Conservation (phyloP, 768 basidiomycete species). For the Trametes coccinea region DNA sequence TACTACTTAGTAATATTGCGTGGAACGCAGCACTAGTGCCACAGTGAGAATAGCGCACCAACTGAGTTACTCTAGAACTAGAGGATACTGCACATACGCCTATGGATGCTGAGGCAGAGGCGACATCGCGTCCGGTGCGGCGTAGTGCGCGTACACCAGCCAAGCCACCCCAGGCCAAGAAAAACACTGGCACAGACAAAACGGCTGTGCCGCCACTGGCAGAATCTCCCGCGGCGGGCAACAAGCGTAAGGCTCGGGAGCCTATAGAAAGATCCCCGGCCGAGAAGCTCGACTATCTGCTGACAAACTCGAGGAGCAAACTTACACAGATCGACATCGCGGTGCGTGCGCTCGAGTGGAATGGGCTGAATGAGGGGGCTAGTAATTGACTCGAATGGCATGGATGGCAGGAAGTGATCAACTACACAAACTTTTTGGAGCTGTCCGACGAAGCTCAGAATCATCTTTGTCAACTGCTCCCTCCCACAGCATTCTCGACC, state of each 20-base stretch:
- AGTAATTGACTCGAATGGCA: not conserved
- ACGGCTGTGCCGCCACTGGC: not conserved
- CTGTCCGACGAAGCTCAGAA: slow-evolving; percentile 31
- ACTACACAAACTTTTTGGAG: slow-evolving; percentile 26
- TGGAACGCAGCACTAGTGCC: too few species aligned
- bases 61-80: too few species aligned
- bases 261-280: slow-evolving; percentile 29
- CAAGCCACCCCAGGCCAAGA: not conserved
- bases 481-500: slow-evolving; percentile 31
- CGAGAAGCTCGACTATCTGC: slow-evolving; percentile 40
- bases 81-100: not conserved
- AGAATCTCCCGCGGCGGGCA: not conserved
- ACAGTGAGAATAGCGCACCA: too few species aligned
- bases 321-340: slow-evolving; percentile 51
- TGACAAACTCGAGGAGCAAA: slow-evolving; percentile 50
- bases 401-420: slow-evolving; percentile 24
- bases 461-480: slow-evolving; percentile 29
- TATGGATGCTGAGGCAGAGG: not conserved
- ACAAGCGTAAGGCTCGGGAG: slow-evolving; percentile 18
- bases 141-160: slow-evolving; percentile 19
- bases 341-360: slow-evolving; percentile 31
- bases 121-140: slow-evolving; percentile 1
- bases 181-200: not conserved
- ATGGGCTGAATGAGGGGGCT: too few species aligned
- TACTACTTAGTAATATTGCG: too few species aligned